Evolutionary conservation across 2,329 filamentous ascomycete genomes (phyloP), one percentile per base, ranked within the genome.

Genomic region (Hyphodiscus sp.): DNA sequence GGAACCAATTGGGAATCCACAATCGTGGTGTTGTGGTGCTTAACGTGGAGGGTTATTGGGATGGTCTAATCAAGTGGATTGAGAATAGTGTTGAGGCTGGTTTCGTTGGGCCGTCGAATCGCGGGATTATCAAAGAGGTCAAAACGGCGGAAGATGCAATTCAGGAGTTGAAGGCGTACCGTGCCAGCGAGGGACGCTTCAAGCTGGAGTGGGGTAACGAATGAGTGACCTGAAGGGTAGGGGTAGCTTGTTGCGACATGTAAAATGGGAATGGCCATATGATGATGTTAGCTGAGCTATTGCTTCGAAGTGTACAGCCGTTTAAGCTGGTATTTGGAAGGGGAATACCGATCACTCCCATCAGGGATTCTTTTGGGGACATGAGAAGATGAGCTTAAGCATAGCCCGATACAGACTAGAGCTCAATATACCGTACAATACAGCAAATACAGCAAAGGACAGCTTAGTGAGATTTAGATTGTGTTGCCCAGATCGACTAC

Each of bases 1-100:
- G 94, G 91, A 97, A 96, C 71, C 94, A 97, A 74, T 74, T 99
- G 48, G 92, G 94, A 1, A 97, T 99, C 61, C 94, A 97, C 72
- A 78, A 78, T 63, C 77, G 80, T 48, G 88, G 87, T 2, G 84
- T 97, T 45, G 84, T 92, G 51, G 74, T 96, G 47, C 82, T 89
- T 62, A 97, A 97, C 69, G 79, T 96, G 23, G 84, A 91, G 51
- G 90, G 91, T 0, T 97, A 95, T 72, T 99, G 91, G 81, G 87
- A 95, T 69, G 91, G 91, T 0, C 74, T 99, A 58, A 70, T 96
- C 54, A 72, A 79, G 49, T 96, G 91, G 92, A 82, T 96, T 55
- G 76, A 79, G 66, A 87, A 82, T 60, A 85, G 87, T 9, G 86
- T 94, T 4, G 74, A 79, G 51, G 80, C 86, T 56, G 89, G 89